Base-by-base conservation (phyloP, 768 basidiomycete genomes). In the Nevesoporus exiguus region DNA sequence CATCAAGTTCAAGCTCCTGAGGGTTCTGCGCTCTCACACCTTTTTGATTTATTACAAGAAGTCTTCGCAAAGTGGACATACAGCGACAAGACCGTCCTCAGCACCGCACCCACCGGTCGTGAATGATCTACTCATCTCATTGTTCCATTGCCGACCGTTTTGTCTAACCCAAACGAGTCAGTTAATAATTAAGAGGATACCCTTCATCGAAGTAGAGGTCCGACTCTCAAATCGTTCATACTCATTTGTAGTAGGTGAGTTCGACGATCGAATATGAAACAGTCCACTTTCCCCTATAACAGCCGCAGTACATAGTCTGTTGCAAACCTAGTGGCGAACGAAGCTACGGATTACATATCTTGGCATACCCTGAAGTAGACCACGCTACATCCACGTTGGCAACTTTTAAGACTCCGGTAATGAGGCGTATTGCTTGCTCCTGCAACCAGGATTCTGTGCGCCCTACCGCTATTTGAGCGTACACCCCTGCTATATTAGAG, bases 281-380 rank as follows among this genome's bases (percentile, higher is more conserved):
- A 11, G 27, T 2, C 29, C 34, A n/a, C n/a, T 17, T 40, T 37
- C 17, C 2, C 7, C 36, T 8, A n/a, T 37, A n/a, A n/a, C 2
- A n/a, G 7, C 17, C 7, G 36, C 14, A 11, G 19, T 14, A n/a
- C 13, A 19, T 42, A 10, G 44, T 25, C 19, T 7, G 40, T 46
- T 52, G 37, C 41, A 15, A 43, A 37, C 50, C 45, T 52, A 48
- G 17, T 63, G 60, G 31, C 19, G 27, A 7, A 47, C 47, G 47
- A 42, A 43, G 21, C 19, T 30, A 51, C 51, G 54, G 48, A 52
- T 44, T 47, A 19, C 52, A 22, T 14, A 41, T 44, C 21, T n/a
- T n/a, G n/a, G 6, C 43, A 46, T 14, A 51, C 52, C 52, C 56
- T 55, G 33, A 43, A 24, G 13, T 9, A 3, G 4, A 31, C 33